Conservation (phyloP, 2,329 filamentous ascomycete species). For the Rhynchosporium agropyri region DNA sequence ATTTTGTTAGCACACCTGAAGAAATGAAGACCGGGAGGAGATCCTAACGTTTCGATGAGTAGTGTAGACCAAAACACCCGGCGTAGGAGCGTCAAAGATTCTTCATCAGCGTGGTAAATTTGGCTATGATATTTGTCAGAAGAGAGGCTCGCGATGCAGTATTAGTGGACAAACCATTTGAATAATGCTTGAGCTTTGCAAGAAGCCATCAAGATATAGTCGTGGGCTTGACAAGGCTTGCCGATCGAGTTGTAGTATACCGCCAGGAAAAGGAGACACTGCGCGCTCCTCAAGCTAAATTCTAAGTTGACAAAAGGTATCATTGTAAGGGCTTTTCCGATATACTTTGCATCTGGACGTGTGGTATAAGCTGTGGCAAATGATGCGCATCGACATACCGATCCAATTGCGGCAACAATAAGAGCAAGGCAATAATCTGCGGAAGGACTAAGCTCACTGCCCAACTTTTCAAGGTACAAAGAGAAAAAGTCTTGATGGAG, state of each 20-base stretch:
- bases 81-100: neutral
- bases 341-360: constrained; percentile 24
- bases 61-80: constrained; percentile 33
- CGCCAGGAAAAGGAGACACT: constrained; percentile 37
- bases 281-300: constrained; percentile 35
- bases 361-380: constrained; percentile 2
- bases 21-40: neutral
- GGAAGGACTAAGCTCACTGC: constrained; percentile 29
- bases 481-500: constrained; percentile 34
- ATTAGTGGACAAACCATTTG: constrained; percentile 23
- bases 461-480: constrained; percentile 33
- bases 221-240: constrained; percentile 41
- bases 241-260: constrained; percentile 39
- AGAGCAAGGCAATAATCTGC: constrained; percentile 37
- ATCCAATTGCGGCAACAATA: constrained; percentile 39
- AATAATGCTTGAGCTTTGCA: constrained; percentile 41
- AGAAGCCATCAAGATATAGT: constrained; percentile 40
- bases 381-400: constrained; percentile 27
- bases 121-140: neutral
- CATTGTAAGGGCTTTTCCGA: constrained; percentile 28
- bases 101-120: neutral
- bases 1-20: neutral
- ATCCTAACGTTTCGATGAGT: constrained; percentile 33
- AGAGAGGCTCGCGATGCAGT: neutral
- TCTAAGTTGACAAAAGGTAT: constrained; percentile 36